Evolutionary conservation across 192 early-diverging fungal genomes (phyloP).

Genomic region (Coemansia sp.): DNA sequence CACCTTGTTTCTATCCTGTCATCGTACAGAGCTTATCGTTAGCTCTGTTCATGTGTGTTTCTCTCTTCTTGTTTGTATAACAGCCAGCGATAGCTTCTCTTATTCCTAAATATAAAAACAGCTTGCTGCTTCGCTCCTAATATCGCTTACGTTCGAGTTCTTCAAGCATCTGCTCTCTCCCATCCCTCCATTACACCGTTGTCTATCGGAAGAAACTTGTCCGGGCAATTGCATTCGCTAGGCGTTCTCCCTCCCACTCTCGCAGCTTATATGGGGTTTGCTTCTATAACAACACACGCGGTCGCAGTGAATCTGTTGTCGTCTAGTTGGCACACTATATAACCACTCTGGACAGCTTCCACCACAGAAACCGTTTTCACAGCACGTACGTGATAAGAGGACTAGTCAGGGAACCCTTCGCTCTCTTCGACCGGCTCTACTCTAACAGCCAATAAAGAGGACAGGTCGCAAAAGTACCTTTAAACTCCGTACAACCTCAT

Average conservation of each 20-base stretch:
- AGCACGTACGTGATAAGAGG: background rate
- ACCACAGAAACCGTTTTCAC: background rate
- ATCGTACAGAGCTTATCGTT: background rate
- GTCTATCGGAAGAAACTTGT: background rate
- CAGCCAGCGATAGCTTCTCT: background rate
- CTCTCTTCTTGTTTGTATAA: background rate
- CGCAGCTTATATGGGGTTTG: background rate
- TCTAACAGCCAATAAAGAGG: background rate
- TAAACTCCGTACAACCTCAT: background rate
- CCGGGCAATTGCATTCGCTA: background rate
- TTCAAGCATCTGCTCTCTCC: background rate
- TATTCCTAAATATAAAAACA: too few relatives aligned
- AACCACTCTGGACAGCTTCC: background rate
- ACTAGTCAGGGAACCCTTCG: background rate
- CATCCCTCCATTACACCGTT: background rate
- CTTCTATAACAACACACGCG: background rate
- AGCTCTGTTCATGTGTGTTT: background rate
- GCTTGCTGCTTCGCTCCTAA: background rate
- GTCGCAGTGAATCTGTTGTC: background rate
- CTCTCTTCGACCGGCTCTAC: background rate
- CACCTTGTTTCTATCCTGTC: background rate
- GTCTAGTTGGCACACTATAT: background rate
- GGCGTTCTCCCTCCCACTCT: background rate
- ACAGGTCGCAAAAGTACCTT: background rate
- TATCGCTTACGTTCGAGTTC: background rate